A percentile compares a stretch with the other conserved stretches of the same genome.
Evolutionary conservation across 2,329 filamentous ascomycete genomes (phyloP).

Genomic region (Capronia epimyces): DNA sequence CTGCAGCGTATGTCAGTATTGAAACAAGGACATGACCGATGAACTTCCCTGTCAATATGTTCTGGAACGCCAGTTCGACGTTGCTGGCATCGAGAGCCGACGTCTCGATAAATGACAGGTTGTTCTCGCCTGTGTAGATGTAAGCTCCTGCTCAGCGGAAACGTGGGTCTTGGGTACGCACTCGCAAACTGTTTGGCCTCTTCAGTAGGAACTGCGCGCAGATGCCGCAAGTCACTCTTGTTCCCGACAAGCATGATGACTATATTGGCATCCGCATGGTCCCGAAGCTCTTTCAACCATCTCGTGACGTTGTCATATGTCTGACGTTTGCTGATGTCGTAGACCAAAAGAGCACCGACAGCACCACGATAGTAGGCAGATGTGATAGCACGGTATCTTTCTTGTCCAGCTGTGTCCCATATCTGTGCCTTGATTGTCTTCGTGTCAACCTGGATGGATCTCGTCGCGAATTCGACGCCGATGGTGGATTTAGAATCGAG

Average conservation of each 20-base stretch:
- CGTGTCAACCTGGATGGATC: constrained; percentile 96
- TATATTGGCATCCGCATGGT: constrained; percentile 97
- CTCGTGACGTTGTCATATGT: constrained; percentile 98
- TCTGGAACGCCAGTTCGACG: constrained; percentile 98
- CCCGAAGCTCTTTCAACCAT: constrained; percentile 97
- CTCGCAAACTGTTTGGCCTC: constrained; percentile 98
- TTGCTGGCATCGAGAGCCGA: constrained; percentile 98
- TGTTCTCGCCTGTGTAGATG: constrained; percentile 71
- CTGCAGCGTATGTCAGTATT: constrained; percentile 35
- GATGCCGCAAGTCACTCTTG: constrained; percentile 99
- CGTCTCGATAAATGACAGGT: constrained; percentile 98
- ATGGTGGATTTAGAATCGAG: constrained; percentile 99
- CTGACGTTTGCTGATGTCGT: constrained; percentile 99
- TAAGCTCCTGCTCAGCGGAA: constrained; percentile 23
- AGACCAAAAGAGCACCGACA: constrained; percentile 93
- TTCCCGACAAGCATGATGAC: constrained; percentile 99
- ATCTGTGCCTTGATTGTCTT: constrained; percentile 99
- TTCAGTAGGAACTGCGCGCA: constrained; percentile 93
- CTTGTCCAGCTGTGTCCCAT: constrained; percentile 98
- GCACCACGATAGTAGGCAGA: constrained; percentile 98
- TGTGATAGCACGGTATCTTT: constrained; percentile 97
- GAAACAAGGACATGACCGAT: not conserved
- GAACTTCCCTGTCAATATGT: constrained; percentile 86
- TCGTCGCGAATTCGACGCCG: constrained; percentile 97
- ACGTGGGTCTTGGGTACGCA: constrained; percentile 44